A percentile compares a stretch with the other conserved stretches of the same genome.
Evolutionary conservation across 306 rosid genomes (phyloP).

Genomic region (Prunus persica): DNA sequence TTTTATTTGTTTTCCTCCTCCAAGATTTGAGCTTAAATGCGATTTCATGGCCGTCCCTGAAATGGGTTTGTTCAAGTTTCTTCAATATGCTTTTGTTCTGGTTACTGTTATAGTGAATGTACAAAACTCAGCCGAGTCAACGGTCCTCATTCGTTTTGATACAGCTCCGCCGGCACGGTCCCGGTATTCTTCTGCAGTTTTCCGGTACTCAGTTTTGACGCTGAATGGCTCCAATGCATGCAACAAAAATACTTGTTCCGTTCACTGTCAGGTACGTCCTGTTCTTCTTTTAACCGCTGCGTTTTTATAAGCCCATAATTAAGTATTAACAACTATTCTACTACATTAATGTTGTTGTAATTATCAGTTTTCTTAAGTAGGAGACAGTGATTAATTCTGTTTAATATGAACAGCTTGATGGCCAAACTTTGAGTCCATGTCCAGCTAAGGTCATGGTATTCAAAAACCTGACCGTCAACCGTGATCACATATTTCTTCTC

Average conservation of each 20-base stretch:
- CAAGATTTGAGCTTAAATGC: conserved; percentile 24
- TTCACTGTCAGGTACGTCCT: conserved; percentile 42
- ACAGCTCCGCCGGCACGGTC: conserved; percentile 42
- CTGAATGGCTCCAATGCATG: conserved; percentile 58
- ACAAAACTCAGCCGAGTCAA: conserved; percentile 34
- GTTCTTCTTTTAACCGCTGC: neutral
- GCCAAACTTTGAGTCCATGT: conserved; percentile 39
- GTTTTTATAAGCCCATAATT: no score
- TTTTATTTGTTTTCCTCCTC: neutral
- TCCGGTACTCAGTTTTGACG: conserved; percentile 35
- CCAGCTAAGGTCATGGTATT: conserved; percentile 27
- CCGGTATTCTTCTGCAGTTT: conserved; percentile 49
- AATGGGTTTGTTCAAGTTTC: conserved; percentile 31
- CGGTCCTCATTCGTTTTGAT: conserved; percentile 37
- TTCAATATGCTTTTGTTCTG: conserved; percentile 17
- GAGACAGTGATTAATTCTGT: neutral
- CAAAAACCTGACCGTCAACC: conserved; percentile 46
- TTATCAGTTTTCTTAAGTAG: no score
- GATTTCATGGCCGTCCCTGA: conserved; percentile 14
- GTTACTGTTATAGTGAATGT: conserved; percentile 15
- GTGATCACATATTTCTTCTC: conserved; percentile 43
- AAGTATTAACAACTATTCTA: no score
- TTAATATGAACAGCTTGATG: conserved; percentile 51
- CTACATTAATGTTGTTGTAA: no score
- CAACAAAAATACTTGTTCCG: conserved; percentile 34